A percentile compares a stretch with the other conserved stretches of the same genome.
Conservation (phyloP, 2,329 filamentous ascomycete genomes). For the Metarhizium humberi region DNA sequence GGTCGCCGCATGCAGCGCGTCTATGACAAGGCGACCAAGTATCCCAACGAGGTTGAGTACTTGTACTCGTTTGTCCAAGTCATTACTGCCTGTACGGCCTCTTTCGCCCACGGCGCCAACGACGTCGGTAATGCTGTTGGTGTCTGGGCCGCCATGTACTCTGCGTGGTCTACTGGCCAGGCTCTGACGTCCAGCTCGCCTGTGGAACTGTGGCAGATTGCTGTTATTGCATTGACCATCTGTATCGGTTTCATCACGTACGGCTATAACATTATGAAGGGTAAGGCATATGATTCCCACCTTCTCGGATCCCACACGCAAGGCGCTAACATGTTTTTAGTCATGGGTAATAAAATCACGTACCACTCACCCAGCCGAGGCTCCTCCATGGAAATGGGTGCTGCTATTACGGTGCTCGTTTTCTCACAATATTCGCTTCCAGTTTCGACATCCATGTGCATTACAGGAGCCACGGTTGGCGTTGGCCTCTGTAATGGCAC, state of each 20-base stretch:
- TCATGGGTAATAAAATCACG: slow-evolving; percentile 76
- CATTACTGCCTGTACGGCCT: slow-evolving; percentile 61
- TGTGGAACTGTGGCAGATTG: slow-evolving; percentile 69
- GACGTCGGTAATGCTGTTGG: slow-evolving; percentile 66
- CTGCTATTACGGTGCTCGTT: slow-evolving; percentile 65
- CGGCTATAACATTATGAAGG: slow-evolving; percentile 80
- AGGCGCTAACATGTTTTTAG: slow-evolving; percentile 21
- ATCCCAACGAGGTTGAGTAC: slow-evolving; percentile 53
- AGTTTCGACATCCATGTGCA: slow-evolving; percentile 71
- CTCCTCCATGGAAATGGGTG: slow-evolving; percentile 72
- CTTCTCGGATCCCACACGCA: not conserved
- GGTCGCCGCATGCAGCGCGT: slow-evolving; percentile 35
- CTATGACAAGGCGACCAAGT: slow-evolving; percentile 55
- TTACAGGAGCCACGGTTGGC: slow-evolving; percentile 69
- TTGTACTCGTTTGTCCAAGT: slow-evolving; percentile 59
- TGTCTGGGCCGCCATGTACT: slow-evolving; percentile 62
- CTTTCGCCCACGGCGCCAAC: slow-evolving; percentile 69
- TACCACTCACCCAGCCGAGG: slow-evolving; percentile 51
- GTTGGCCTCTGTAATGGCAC: slow-evolving; percentile 71
- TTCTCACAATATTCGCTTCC: slow-evolving; percentile 69
- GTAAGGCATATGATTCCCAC: slow-evolving; percentile 27
- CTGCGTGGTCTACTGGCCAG: slow-evolving; percentile 54
- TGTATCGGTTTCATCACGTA: slow-evolving; percentile 63
- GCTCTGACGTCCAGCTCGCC: slow-evolving; percentile 51
- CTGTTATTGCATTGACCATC: slow-evolving; percentile 54